Evolutionary conservation across 345 rosid species (phyloP), one percentile per base, ranked within the genome.

Genomic region (Citropsis articulata): DNA sequence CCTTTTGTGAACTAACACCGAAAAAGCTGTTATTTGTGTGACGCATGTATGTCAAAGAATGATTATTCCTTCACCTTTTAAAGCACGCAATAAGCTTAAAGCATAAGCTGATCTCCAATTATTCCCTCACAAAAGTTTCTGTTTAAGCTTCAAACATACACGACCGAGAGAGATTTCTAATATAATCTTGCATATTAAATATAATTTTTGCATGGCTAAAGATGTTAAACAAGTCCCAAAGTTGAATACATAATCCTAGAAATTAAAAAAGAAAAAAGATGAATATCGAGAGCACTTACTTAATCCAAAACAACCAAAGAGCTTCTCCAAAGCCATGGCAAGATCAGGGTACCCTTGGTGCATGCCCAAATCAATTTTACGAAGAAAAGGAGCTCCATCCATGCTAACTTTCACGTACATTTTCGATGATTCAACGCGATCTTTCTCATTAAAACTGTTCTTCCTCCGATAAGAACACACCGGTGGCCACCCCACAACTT

Each of bases 401-500:
- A 92, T 90, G 86, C 97, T 90, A 64, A 95, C 98, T 87, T 95
- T 95, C 83, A 95, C 94, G 82, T 84, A 90, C 56, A 77, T 81
- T 65, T 81, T 83, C 42, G 81, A 84, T 24, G 82, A 48, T 45
- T 76, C 81, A 0, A 9, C 30, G 8, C 56, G 22, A 19, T 82
- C 84, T 60, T 78, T 80, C n/a, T 82, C 89, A 9, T 71, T 71
- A 35, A 84, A 81, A n/a, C 90, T 90, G 59, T 89, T 89, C 89
- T 87, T 92, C 79, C 38, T 92, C 81, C 98, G 77, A 82, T 92
- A 91, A 22, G 93, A 88, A 71, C 99, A 90, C 83, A 95, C 90
- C 63, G 99, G 99, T 0, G 99, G 99, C 99, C 99, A 95, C 70
- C 99, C 99, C 62, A 94, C 98, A 14, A 91, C 95, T 70, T 88